These are phyloP conservation scores for Tulasnella sp. DNA, from an alignment of 768 basidiomycete species.

Conservation along the genomic window DNA sequence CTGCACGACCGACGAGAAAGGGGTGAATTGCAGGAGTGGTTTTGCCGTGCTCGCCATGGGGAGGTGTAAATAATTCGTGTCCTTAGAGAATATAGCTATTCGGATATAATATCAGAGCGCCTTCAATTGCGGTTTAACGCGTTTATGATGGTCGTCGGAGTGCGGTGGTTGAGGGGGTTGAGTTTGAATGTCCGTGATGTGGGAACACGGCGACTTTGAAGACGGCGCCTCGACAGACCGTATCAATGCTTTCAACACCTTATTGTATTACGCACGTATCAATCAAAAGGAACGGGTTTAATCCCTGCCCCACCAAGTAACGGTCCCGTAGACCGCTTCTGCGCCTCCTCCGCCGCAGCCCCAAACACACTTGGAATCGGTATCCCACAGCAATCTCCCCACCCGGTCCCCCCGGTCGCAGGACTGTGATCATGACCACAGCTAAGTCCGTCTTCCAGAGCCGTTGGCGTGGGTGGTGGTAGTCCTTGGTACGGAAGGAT, in stretches of 20 bases:
- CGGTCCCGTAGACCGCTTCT: constrained; percentile 27
- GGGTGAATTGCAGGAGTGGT: constrained; percentile 65
- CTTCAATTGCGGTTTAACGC: no score
- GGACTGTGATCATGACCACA: constrained; percentile 39
- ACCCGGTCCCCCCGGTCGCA: constrained; percentile 37
- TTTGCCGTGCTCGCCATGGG: no score
- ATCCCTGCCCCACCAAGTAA: constrained; percentile 45
- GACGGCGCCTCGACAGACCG: no score
- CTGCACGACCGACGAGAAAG: constrained; percentile 74
- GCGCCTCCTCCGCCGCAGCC: constrained; percentile 46
- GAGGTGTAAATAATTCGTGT: no score
- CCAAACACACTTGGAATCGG: constrained; percentile 73
- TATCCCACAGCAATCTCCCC: constrained; percentile 90
- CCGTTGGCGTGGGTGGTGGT: constrained; percentile 27
- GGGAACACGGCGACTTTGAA: no score
- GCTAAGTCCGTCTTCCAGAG: constrained; percentile 31
- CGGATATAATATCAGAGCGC: no score
- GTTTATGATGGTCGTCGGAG: no score
- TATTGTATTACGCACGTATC: constrained; percentile 23
- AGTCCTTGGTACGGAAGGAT: constrained; percentile 59
- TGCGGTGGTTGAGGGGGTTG: no score
- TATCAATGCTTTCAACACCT: no score
- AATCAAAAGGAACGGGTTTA: constrained; percentile 73
- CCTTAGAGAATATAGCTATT: no score
- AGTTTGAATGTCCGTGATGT: no score